phyloP scores from a whole-genome alignment of 768 basidiomycete species.

The Phaffia australis region DNA sequence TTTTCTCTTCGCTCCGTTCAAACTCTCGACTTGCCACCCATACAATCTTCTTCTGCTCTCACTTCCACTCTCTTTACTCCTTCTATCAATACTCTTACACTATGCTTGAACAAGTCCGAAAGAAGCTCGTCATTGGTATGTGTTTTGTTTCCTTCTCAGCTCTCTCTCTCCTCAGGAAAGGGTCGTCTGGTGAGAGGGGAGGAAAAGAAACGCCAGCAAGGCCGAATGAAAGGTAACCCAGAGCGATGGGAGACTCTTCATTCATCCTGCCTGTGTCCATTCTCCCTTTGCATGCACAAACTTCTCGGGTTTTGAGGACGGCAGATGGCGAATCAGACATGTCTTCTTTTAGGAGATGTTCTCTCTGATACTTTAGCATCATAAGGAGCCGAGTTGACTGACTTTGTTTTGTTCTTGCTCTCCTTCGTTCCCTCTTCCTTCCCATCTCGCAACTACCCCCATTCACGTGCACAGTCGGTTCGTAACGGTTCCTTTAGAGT shows the following conservation, averaged over 20 bases:
- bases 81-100: conserved; percentile 7
- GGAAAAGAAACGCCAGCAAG: too few relatives aligned
- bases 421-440: background rate
- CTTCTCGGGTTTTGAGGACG: background rate
- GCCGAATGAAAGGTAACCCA: too few relatives aligned
- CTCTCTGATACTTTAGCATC: background rate
- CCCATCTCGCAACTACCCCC: background rate
- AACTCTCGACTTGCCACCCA: too few relatives aligned
- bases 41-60: background rate
- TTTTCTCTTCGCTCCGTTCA: too few relatives aligned
- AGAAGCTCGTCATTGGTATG: conserved; percentile 25
- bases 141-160: background rate
- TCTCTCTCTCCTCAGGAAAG: too few relatives aligned
- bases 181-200: too few relatives aligned
- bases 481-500: background rate
- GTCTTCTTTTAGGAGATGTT: too few relatives aligned
- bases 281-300: too few relatives aligned
- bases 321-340: background rate
- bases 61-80: background rate
- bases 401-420: background rate
- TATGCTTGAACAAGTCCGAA: conserved; percentile 24
- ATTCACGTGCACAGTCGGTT: background rate
- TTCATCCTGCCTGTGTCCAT: too few relatives aligned
- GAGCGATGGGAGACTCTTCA: too few relatives aligned
- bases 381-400: background rate